phyloP scores from a whole-genome alignment of 352 stramenopile genomes.

The Globisporangium radiosum region DNA sequence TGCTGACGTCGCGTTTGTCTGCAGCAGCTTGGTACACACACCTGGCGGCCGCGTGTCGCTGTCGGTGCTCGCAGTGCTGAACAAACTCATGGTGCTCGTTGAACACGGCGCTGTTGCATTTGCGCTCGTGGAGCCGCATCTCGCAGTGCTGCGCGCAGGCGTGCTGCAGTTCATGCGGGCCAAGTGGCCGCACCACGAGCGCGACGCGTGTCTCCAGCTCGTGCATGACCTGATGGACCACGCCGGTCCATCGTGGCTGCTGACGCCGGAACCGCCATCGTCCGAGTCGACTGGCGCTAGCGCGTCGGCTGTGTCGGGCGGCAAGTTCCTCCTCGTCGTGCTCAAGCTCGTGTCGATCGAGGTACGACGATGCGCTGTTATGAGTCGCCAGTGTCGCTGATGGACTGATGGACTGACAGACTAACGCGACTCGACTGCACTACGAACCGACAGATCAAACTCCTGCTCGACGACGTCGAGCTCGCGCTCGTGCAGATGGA shows the following conservation, averaged over 20 bases:
- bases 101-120: slow-evolving; percentile 31
- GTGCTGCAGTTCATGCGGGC: slow-evolving; percentile 54
- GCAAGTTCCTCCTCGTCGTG: slow-evolving; percentile 72
- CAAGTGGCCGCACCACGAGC: slow-evolving; percentile 70
- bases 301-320: slow-evolving; percentile 41
- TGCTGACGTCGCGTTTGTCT: slow-evolving; percentile 68
- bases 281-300: slow-evolving; percentile 21
- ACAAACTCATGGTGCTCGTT: slow-evolving; percentile 46
- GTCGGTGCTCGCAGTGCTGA: slow-evolving; percentile 43
- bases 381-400: not conserved
- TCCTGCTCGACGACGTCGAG: slow-evolving; percentile 83
- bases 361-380: slow-evolving; percentile 19
- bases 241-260: slow-evolving; percentile 52
- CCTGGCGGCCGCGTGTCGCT: slow-evolving; percentile 23
- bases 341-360: slow-evolving; percentile 78
- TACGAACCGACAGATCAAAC: slow-evolving; percentile 46
- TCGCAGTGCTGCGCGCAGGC: slow-evolving; percentile 51
- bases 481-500: slow-evolving; percentile 61
- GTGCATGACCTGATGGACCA: slow-evolving; percentile 60
- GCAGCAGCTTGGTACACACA: slow-evolving; percentile 38
- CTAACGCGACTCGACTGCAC: no score
- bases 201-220: slow-evolving; percentile 52
- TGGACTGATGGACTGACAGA: not conserved
- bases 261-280: slow-evolving; percentile 28
- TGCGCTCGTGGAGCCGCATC: slow-evolving; percentile 46